These are phyloP conservation scores for Kokia cookei DNA, from an alignment of 441 rosid genomes.

Conservation along the genomic window DNA sequence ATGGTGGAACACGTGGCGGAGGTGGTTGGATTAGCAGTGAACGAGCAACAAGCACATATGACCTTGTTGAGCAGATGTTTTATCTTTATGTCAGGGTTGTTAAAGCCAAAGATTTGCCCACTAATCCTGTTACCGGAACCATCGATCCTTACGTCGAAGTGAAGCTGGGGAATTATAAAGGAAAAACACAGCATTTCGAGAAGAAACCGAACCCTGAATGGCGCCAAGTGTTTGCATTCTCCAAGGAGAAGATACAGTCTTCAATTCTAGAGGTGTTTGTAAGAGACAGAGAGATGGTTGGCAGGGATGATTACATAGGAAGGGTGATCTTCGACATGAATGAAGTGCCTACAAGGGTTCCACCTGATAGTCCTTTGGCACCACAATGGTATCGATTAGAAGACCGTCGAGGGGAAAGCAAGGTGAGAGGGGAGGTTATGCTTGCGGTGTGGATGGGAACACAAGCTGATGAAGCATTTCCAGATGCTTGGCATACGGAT, in stretches of 20 bases:
- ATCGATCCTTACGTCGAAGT: conserved; percentile 61
- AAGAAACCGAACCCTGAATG: conserved; percentile 49
- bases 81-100: conserved; percentile 58
- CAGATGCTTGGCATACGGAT: conserved; percentile 66
- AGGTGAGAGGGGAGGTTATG: conserved; percentile 58
- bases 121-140: conserved; percentile 42
- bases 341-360: conserved; percentile 66
- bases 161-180: conserved; percentile 60
- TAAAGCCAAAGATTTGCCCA: conserved; percentile 58
- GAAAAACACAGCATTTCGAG: conserved; percentile 53
- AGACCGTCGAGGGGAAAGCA: conserved; percentile 29
- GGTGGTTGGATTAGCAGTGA: conserved; percentile 68
- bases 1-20: conserved; percentile 58
- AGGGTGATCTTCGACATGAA: conserved; percentile 57
- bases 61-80: conserved; percentile 67
- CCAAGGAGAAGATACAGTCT: conserved; percentile 58
- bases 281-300: conserved; percentile 48
- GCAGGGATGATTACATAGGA: conserved; percentile 51
- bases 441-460: conserved; percentile 78
- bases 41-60: conserved; percentile 67
- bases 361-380: conserved; percentile 71
- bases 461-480: conserved; percentile 69
- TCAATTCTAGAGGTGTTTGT: conserved; percentile 52
- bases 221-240: conserved; percentile 63
- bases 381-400: conserved; percentile 71